Base-by-base conservation (phyloP, 2,329 filamentous ascomycete genomes). In the Ophiostoma fasciatum region DNA sequence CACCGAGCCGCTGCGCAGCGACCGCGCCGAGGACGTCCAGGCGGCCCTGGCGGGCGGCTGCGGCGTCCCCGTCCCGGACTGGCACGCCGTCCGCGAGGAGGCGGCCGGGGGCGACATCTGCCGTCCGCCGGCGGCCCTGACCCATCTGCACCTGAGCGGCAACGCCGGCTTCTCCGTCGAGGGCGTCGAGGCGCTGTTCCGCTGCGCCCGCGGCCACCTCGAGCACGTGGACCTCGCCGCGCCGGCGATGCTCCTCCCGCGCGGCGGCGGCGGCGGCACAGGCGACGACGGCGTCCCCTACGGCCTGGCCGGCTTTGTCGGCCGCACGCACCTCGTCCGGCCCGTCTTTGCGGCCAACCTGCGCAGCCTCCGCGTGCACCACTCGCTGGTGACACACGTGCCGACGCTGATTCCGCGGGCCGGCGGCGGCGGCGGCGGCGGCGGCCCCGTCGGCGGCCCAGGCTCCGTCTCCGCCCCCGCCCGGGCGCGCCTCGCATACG, bases 321-420 rank as follows among this genome's bases (percentile, higher is more conserved):
- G 63, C 7, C 53, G 55, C 5, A 53, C 61, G 1, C 58, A 71
- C 44, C 43, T 66, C 8, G 63, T 72, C 37, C 60, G 70, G 0
- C 68, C 70, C 1, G 61, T 66, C 0, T 53, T 67, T 34, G 68
- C 66, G 1, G 62, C 65, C 1, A 69, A 69, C 42, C 54, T 77
- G 5, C 62, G 64, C 22, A 55, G 55, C 2, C 51, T 77, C 2
- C 62, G 65, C 11, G 54, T 74, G 6, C 73, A 78, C 35, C 73
- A 78, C 48, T 76, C 71, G 0, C 44, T 75, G 2, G 61, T 77
- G 6, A 78, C 73, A 0, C 60, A 63, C 28, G 57, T 70, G 8
- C 66, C 64, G 2, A 63, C 62, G 0, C 42, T 73, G 4, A 41
- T 55, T 57, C 7, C 51, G 57, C 1, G 22, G 22, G 9, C 22